A percentile compares a stretch with the other conserved stretches of the same genome.
phyloP scores from a whole-genome alignment of 2,329 filamentous ascomycete species.

The Neurospora sp. region DNA sequence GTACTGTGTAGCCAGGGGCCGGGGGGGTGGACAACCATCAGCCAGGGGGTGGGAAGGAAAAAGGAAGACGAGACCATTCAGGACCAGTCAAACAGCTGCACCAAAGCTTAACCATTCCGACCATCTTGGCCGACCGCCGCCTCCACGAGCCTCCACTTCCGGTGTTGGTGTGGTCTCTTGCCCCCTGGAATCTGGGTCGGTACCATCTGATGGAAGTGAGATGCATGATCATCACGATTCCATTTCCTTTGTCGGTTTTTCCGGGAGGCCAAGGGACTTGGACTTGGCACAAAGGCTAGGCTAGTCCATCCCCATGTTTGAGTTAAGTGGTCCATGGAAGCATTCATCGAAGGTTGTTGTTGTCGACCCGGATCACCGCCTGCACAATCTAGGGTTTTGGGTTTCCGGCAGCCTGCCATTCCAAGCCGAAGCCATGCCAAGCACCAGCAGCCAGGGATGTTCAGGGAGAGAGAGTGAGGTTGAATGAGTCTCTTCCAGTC shows the following conservation, averaged over 20 bases:
- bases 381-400: background rate
- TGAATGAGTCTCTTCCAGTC: background rate
- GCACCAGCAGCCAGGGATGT: background rate
- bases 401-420: background rate
- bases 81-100: conserved; percentile 9
- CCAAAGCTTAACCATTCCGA: conserved; percentile 17
- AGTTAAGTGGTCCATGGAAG: background rate
- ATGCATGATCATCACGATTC: background rate
- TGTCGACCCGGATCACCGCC: background rate
- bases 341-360: background rate
- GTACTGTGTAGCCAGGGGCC: conserved; percentile 3
- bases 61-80: background rate
- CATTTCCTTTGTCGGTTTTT: background rate
- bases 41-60: background rate
- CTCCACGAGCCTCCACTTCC: conserved; percentile 12
- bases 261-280: background rate
- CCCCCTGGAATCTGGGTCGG: background rate
- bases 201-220: background rate
- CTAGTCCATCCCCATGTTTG: background rate
- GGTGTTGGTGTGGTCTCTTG: background rate
- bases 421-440: background rate
- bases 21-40: background rate
- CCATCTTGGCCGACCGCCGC: background rate
- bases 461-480: background rate
- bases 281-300: background rate